These are phyloP conservation scores for Eucalyptus erythrocorys DNA, from an alignment of 345 rosid species.

Conservation along the genomic window DNA sequence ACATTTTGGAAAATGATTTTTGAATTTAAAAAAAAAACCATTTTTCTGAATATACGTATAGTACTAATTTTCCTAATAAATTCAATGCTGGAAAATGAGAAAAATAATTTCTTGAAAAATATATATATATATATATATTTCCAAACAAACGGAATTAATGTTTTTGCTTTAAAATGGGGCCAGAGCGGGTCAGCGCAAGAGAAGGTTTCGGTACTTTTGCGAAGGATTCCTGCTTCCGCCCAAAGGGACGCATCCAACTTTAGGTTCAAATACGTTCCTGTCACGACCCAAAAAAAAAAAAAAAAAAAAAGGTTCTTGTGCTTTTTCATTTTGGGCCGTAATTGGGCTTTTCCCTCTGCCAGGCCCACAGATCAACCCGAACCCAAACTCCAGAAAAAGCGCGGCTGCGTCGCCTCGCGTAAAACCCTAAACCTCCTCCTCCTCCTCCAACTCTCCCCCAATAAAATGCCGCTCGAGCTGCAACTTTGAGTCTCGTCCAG, in stretches of 20 bases:
- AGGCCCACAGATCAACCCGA: not conserved
- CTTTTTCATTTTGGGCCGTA: not conserved
- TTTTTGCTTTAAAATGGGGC: not conserved
- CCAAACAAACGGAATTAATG: not conserved
- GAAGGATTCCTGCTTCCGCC: not conserved
- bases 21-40: too few relatives aligned
- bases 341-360: not conserved
- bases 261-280: not conserved
- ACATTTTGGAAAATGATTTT: too few relatives aligned
- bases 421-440: not conserved
- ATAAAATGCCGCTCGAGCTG: not conserved
- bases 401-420: not conserved
- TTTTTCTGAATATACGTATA: too few relatives aligned
- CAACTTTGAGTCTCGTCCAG: not conserved
- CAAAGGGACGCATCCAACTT: not conserved
- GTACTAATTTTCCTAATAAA: too few relatives aligned
- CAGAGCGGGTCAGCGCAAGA: too few relatives aligned
- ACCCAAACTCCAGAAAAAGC: not conserved
- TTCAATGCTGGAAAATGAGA: not conserved
- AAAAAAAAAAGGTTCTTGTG: not conserved
- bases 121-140: too few relatives aligned
- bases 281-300: too few relatives aligned
- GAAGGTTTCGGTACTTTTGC: not conserved
- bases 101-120: too few relatives aligned
- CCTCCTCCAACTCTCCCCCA: not conserved